Conservation (phyloP, 129 eudicot genomes). For the Dittrichia graveolens region DNA sequence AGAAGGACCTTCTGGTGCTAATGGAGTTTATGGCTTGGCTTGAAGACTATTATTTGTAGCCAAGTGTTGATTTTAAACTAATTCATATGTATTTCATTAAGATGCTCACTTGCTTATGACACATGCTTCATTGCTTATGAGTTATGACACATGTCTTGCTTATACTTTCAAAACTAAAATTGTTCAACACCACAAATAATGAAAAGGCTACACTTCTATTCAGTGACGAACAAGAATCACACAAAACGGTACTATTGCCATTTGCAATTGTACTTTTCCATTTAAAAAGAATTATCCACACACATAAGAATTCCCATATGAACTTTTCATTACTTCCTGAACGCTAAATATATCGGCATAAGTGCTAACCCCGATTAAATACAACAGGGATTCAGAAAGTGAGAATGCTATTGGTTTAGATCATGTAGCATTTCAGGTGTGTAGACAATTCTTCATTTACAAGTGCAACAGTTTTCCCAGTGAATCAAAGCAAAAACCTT, state of each 20-base stretch:
- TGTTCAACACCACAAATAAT: slow-evolving; percentile 7
- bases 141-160: background rate
- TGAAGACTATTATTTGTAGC: background rate
- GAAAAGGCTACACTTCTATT: slow-evolving; percentile 19
- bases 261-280: background rate
- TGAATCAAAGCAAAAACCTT: background rate
- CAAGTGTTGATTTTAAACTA: background rate
- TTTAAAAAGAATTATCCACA: slow-evolving; percentile 1
- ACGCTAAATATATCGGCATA: background rate
- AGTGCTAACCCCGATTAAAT: background rate
- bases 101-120: slow-evolving; percentile 4
- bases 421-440: slow-evolving; percentile 7
- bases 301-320: background rate
- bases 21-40: background rate
- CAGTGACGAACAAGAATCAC: slow-evolving; percentile 2
- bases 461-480: background rate
- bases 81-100: background rate
- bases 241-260: background rate
- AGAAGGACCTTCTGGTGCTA: background rate
- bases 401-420: background rate
- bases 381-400: background rate
- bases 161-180: slow-evolving; percentile 1
- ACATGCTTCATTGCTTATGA: slow-evolving; percentile 6
- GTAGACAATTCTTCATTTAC: background rate
- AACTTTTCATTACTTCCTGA: background rate